Evolutionary conservation across 805 yeast genomes (phyloP).

Genomic region (Kurtzmaniella fragi): DNA sequence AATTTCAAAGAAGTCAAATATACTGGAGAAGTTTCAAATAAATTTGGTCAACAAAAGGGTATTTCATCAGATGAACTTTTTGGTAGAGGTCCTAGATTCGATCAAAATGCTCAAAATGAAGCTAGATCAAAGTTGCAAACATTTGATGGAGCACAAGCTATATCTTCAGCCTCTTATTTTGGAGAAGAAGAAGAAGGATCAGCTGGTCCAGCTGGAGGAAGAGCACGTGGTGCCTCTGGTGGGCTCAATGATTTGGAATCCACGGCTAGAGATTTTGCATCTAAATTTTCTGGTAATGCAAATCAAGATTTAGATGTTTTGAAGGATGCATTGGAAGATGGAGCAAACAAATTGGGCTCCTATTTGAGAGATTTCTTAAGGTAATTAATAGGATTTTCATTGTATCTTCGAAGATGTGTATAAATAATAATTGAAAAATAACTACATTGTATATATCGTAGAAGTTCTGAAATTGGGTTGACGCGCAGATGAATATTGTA

Average conservation of each 20-base stretch:
- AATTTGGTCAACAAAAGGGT: slow-evolving; percentile 86
- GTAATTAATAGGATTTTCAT: slow-evolving; percentile 19
- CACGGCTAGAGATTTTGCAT: slow-evolving; percentile 58
- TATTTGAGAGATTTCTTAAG: slow-evolving; percentile 82
- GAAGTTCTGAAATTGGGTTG: too few relatives aligned
- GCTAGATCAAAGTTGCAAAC: slow-evolving; percentile 77
- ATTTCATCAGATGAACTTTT: slow-evolving; percentile 94
- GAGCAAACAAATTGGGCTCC: slow-evolving; percentile 84
- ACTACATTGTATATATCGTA: too few relatives aligned
- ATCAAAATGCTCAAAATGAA: slow-evolving; percentile 70
- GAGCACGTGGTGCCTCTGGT: slow-evolving; percentile 16
- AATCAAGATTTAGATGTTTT: slow-evolving; percentile 84
- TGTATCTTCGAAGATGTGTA: too few relatives aligned
- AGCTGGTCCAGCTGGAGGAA: slow-evolving; percentile 13
- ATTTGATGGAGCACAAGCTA: slow-evolving; percentile 82
- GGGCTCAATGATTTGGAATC: slow-evolving; percentile 47
- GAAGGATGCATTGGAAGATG: slow-evolving; percentile 89
- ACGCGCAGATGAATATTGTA: too few relatives aligned
- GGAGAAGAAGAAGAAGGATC: slow-evolving; percentile 70
- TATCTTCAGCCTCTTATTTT: slow-evolving; percentile 88
- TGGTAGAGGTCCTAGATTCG: slow-evolving; percentile 78
- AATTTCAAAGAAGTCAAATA: slow-evolving; percentile 55
- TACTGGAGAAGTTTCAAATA: slow-evolving; percentile 69
- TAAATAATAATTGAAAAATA: too few relatives aligned
- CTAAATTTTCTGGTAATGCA: slow-evolving; percentile 67